Conservation (phyloP, 2,329 filamentous ascomycete genomes). For the Exophiala sp. region DNA sequence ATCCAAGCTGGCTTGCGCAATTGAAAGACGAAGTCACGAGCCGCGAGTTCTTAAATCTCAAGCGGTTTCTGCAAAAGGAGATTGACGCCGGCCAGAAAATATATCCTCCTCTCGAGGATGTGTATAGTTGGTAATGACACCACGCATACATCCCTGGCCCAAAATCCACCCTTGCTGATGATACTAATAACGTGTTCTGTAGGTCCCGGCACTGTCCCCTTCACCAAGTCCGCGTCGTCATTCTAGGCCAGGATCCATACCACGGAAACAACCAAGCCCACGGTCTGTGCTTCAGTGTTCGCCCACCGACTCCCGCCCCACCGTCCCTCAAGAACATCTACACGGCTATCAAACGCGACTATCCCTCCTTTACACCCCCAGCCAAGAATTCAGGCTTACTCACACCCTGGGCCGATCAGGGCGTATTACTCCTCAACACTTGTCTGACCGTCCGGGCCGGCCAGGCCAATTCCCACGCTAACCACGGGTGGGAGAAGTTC, state of each 20-base stretch:
- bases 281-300: slow-evolving; percentile 92
- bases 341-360: slow-evolving; percentile 80
- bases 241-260: slow-evolving; percentile 95
- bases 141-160: no score
- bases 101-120: slow-evolving; percentile 81
- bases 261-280: slow-evolving; percentile 95
- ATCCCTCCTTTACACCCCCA: slow-evolving; percentile 72
- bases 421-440: slow-evolving; percentile 90
- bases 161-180: no score
- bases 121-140: slow-evolving; percentile 80
- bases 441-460: slow-evolving; percentile 90
- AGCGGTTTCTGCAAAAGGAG: slow-evolving; percentile 81
- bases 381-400: slow-evolving; percentile 76
- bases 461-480: slow-evolving; percentile 79
- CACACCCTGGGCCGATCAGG: slow-evolving; percentile 89
- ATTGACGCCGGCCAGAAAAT: slow-evolving; percentile 69
- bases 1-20: slow-evolving; percentile 85
- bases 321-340: slow-evolving; percentile 95
- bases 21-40: slow-evolving; percentile 81
- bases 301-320: slow-evolving; percentile 80
- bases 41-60: slow-evolving; percentile 79
- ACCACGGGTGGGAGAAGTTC: slow-evolving; percentile 87
- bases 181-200: slow-evolving; percentile 2
- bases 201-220: slow-evolving; percentile 95
- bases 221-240: slow-evolving; percentile 82